These are phyloP conservation scores for Metschnikowia henanensis DNA, from an alignment of 805 yeast species.

Conservation along the genomic window DNA sequence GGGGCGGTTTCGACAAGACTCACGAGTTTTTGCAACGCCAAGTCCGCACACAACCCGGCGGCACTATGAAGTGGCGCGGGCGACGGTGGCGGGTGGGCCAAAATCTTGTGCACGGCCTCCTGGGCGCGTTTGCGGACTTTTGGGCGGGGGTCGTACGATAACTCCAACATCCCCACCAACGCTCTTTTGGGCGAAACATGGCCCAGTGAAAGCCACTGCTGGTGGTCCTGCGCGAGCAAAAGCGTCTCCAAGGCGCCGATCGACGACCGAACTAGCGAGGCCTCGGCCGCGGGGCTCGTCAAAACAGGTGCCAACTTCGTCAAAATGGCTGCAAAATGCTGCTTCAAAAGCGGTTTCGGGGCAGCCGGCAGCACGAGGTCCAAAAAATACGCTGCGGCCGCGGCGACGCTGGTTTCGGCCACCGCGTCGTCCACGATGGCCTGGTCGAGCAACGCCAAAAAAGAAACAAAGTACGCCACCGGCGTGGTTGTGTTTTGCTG, in stretches of 20 bases:
- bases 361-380: constrained; percentile 77
- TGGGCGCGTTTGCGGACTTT: constrained; percentile 94
- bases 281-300: constrained; percentile 65
- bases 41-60: constrained; percentile 64
- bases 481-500: constrained; percentile 63
- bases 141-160: constrained; percentile 86
- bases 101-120: constrained; percentile 73
- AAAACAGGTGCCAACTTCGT: constrained; percentile 80
- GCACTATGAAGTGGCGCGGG: constrained; percentile 81
- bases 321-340: constrained; percentile 76
- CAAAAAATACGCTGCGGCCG: constrained; percentile 75
- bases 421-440: constrained; percentile 50
- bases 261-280: constrained; percentile 80
- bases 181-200: constrained; percentile 80
- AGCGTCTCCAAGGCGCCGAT: constrained; percentile 83
- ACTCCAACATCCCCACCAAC: constrained; percentile 70
- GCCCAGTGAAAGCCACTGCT: constrained; percentile 66
- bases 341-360: constrained; percentile 64
- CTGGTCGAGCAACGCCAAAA: constrained; percentile 79
- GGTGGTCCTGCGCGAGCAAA: constrained; percentile 74
- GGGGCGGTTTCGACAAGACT: constrained; percentile 40
- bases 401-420: constrained; percentile 63
- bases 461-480: constrained; percentile 82
- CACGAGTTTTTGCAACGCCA: constrained; percentile 57
- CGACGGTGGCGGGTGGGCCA: constrained; percentile 69